phyloP scores from a whole-genome alignment of 2,329 filamentous ascomycete genomes.

The Aureobasidium namibiae region DNA sequence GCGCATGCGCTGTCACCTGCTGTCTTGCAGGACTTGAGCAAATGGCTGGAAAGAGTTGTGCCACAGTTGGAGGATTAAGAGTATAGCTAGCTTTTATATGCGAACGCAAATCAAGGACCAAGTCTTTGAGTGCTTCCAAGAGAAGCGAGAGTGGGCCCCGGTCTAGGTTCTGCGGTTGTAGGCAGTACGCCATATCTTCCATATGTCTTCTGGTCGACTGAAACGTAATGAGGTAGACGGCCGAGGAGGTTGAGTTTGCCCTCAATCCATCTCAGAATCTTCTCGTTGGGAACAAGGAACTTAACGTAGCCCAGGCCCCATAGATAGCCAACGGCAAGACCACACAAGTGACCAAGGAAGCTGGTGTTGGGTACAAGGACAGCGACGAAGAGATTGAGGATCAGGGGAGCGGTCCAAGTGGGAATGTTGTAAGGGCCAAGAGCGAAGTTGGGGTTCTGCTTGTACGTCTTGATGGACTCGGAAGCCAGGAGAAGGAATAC shows the following conservation, averaged over 20 bases:
- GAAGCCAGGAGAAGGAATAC: conserved; percentile 79
- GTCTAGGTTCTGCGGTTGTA: conserved; percentile 17
- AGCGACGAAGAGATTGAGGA: conserved; percentile 64
- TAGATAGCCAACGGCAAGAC: conserved; percentile 74
- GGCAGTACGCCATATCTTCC: conserved; percentile 86
- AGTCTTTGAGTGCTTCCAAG: conserved; percentile 59
- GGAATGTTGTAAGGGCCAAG: conserved; percentile 64
- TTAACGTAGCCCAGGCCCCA: conserved; percentile 86
- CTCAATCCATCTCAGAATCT: conserved; percentile 80
- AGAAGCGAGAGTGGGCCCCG: conserved; percentile 20
- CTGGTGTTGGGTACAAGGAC: conserved; percentile 75
- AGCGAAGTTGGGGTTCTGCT: conserved; percentile 68
- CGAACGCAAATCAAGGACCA: conserved; percentile 47
- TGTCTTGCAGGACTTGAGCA: conserved; percentile 39
- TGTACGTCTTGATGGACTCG: conserved; percentile 80
- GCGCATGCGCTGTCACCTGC: conserved; percentile 36
- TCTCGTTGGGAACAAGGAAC: conserved; percentile 82
- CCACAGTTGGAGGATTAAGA: conserved; percentile 27
- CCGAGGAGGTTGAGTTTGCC: conserved; percentile 77
- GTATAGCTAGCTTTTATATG: not conserved
- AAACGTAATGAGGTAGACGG: conserved; percentile 83
- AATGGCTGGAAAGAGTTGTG: conserved; percentile 33
- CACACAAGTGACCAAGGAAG: conserved; percentile 78
- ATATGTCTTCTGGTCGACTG: conserved; percentile 91
- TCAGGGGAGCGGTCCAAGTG: conserved; percentile 84